Conservation (phyloP, 108 stramenopile species). For the Bacterosira constricta region DNA sequence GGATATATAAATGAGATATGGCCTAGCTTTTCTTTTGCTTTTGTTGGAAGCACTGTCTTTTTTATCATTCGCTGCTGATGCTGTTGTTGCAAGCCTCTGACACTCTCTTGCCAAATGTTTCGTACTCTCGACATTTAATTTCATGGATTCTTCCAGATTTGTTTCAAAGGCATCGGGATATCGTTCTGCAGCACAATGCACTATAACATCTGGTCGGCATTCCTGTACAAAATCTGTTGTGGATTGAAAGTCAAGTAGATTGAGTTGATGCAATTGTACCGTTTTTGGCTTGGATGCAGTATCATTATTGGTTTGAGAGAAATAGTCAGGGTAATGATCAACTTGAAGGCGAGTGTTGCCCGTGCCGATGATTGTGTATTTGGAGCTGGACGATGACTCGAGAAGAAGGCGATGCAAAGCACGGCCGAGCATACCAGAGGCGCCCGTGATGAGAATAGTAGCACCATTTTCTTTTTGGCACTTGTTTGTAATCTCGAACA, state of each 20-base stretch:
- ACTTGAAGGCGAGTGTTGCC: constrained; percentile 26
- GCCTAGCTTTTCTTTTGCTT: no score
- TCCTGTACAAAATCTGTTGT: constrained; percentile 12
- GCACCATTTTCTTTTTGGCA: not conserved
- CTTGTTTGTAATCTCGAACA: constrained; percentile 34
- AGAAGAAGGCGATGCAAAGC: constrained; percentile 29
- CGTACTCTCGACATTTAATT: constrained; percentile 31
- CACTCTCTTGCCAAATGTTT: constrained; percentile 21
- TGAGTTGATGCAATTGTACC: constrained; percentile 7
- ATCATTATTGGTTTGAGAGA: not conserved
- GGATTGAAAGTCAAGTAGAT: constrained; percentile 25
- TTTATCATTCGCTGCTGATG: not conserved
- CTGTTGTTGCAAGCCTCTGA: not conserved
- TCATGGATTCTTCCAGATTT: constrained; percentile 15
- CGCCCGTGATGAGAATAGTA: constrained; percentile 31
- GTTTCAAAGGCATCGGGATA: constrained; percentile 37
- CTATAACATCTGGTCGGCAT: constrained; percentile 20
- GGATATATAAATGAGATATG: constrained; percentile 33
- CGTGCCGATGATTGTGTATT: constrained; percentile 11
- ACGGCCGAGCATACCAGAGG: constrained; percentile 44
- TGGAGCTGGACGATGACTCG: not conserved
- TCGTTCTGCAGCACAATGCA: constrained; percentile 42
- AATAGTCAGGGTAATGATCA: constrained; percentile 22
- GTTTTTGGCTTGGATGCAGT: not conserved
- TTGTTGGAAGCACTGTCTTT: not conserved